A percentile compares a stretch with the other conserved stretches of the same genome.
These are phyloP conservation scores for Handroanthus guayacan DNA, from an alignment of 257 asterid genomes.

Conservation along the genomic window DNA sequence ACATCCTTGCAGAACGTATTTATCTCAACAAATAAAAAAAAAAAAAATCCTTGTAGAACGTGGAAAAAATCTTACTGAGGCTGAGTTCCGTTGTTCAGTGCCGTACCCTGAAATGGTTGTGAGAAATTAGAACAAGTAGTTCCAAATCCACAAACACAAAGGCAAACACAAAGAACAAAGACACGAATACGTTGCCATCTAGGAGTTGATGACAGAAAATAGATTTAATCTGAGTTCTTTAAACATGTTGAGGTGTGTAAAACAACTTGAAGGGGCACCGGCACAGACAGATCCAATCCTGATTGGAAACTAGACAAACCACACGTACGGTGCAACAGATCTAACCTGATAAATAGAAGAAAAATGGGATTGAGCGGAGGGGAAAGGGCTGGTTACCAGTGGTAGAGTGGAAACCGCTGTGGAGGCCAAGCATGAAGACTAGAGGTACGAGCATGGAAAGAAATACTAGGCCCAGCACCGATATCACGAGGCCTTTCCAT, in stretches of 20 bases:
- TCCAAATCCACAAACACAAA: constrained; percentile 28
- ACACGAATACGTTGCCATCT: not conserved
- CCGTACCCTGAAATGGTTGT: constrained; percentile 62
- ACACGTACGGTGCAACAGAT: constrained; percentile 37
- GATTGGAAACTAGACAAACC: constrained; percentile 34
- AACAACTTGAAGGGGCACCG: not conserved
- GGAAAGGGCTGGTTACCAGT: constrained; percentile 47
- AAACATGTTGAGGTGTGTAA: constrained; percentile 23
- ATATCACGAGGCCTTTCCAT: constrained; percentile 82
- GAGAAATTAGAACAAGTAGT: constrained; percentile 20
- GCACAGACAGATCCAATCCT: constrained; percentile 29
- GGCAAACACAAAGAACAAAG: constrained; percentile 3
- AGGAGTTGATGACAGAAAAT: constrained; percentile 3
- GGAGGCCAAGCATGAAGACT: constrained; percentile 84
- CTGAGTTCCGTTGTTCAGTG: constrained; percentile 57
- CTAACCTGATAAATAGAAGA: constrained; percentile 34
- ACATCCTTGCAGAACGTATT: not conserved
- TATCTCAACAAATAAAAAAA: too few species aligned
- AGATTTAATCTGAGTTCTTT: constrained; percentile 30
- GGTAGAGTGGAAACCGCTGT: constrained; percentile 70
- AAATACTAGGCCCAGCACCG: constrained; percentile 79
- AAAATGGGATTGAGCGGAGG: constrained; percentile 5
- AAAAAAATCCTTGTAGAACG: not conserved
- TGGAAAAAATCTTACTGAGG: constrained; percentile 63
- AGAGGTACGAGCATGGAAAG: constrained; percentile 97